These are phyloP conservation scores for Coemansia sp. DNA, from an alignment of 371 early-diverging fungal genomes.

Conservation along the genomic window DNA sequence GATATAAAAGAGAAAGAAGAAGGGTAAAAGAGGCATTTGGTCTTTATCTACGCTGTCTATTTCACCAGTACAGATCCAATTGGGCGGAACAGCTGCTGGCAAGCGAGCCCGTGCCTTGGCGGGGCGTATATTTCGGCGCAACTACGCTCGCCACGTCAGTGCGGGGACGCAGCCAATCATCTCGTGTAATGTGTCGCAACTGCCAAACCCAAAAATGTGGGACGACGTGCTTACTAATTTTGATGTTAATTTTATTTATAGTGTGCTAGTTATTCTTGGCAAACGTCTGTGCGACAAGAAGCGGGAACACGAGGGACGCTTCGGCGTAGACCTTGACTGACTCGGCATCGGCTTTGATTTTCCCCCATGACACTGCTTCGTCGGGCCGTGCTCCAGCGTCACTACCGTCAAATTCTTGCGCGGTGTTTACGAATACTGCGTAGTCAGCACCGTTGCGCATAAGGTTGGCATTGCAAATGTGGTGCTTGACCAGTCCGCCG, in stretches of 20 bases:
- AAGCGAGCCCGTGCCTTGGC: not conserved
- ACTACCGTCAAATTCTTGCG: slow-evolving; percentile 98
- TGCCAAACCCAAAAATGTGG: not conserved
- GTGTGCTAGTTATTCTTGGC: slow-evolving; percentile 51
- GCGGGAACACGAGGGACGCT: slow-evolving; percentile 94
- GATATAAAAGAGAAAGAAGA: not conserved
- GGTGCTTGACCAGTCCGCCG: slow-evolving; percentile 99
- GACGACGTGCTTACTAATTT: not conserved
- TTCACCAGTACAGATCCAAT: not conserved
- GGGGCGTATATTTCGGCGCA: not conserved
- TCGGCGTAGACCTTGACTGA: slow-evolving; percentile 96
- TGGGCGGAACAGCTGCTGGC: not conserved
- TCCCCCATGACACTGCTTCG: slow-evolving; percentile 99
- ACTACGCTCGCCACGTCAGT: slow-evolving; percentile 15
- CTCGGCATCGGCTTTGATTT: slow-evolving; percentile 84
- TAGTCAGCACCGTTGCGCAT: slow-evolving; percentile 99
- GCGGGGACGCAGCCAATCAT: slow-evolving; percentile 18
- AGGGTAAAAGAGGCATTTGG: not conserved
- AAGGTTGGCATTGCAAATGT: slow-evolving; percentile 99
- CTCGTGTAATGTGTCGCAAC: not conserved
- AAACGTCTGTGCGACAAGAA: slow-evolving; percentile 93
- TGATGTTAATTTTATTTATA: not conserved
- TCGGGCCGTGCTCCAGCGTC: slow-evolving; percentile 99
- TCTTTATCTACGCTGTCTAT: not conserved
- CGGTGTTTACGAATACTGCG: slow-evolving; percentile 98